These are phyloP conservation scores for Macrophomina pseudophaseolina DNA, from an alignment of 2,329 filamentous ascomycete species.

Conservation along the genomic window DNA sequence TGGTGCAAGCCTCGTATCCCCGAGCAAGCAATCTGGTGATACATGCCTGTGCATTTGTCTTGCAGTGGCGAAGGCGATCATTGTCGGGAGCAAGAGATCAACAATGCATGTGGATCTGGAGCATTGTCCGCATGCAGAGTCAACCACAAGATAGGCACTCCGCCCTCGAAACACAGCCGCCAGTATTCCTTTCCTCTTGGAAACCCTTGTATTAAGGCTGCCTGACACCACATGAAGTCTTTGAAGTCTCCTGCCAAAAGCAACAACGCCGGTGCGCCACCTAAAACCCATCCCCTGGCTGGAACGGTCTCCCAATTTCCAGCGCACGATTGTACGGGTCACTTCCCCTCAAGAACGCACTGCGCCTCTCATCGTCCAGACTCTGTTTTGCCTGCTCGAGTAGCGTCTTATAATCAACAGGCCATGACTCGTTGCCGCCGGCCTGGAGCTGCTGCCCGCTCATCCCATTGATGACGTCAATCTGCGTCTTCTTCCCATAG, in stretches of 20 bases:
- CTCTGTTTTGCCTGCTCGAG: conserved; percentile 38
- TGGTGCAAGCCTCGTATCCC: not conserved
- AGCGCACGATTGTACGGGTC: conserved; percentile 53
- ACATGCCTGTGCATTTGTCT: not conserved
- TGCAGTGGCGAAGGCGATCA: not conserved
- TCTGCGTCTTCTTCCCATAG: conserved; percentile 45
- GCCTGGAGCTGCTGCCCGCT: conserved; percentile 41
- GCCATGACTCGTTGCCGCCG: conserved; percentile 31
- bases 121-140: too few relatives aligned
- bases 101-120: too few relatives aligned
- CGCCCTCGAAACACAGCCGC: too few relatives aligned
- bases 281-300: conserved; percentile 56
- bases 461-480: conserved; percentile 44
- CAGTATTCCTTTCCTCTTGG: not conserved
- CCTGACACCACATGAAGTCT: not conserved
- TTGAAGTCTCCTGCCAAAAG: not conserved
- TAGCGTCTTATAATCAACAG: conserved; percentile 5
- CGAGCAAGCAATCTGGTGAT: not conserved
- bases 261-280: not conserved
- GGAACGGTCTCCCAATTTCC: conserved; percentile 56
- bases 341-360: conserved; percentile 53
- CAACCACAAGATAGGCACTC: too few relatives aligned
- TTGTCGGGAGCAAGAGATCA: too few relatives aligned
- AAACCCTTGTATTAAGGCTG: not conserved
- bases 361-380: conserved; percentile 43